Evolutionary conservation across 164 flowering plant genomes (phyloP), one percentile per base, ranked within the genome.

Genomic region (Umbellularia californica): DNA sequence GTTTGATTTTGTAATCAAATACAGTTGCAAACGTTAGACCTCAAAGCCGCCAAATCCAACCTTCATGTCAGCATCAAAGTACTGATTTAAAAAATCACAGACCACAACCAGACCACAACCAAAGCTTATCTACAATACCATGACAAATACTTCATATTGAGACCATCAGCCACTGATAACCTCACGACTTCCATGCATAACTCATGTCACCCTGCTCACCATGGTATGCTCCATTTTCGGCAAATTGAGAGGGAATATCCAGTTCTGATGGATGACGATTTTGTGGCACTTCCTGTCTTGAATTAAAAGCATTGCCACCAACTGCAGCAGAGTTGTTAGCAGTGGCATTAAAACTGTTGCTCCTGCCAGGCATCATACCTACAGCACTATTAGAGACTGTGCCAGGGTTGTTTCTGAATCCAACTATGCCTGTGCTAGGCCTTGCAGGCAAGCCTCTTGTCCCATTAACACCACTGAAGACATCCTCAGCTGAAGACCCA

Each of bases 181-280:
- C 77, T 89, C 83, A 91, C 7, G 88, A 87, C 82, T 91, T 89
- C 93, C 93, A 90, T 14, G 74, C 83, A 81, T 73, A 90, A 25
- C 85, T 80, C 83, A 88, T 79, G 69, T 89, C 92, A 3, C 86
- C 94, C 52, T 85, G 81, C 50, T 87, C 92, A 69, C 74, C 75
- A 82, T 79, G 80, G 75, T 86, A 88, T 75, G 88, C 85, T 63
- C 92, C 93, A 79, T 69, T 85, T 3, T 88, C 92, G 0, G 90
- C 62, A 76, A 90, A 90, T 63, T 95, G 93, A 20, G 79, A 80
- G 30, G 86, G 78, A 41, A 93, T 85, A 74, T 90, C 92, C 74
- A 90, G 80, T 47, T 90, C 97, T 3, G 86, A 77, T 80, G 88
- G 76, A 75, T 82, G 90, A 58, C 83, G 83, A 83, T 80, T 87